These are phyloP conservation scores for Chaetomium fimeti DNA, from an alignment of 495 filamentous ascomycete genomes.

Conservation along the genomic window DNA sequence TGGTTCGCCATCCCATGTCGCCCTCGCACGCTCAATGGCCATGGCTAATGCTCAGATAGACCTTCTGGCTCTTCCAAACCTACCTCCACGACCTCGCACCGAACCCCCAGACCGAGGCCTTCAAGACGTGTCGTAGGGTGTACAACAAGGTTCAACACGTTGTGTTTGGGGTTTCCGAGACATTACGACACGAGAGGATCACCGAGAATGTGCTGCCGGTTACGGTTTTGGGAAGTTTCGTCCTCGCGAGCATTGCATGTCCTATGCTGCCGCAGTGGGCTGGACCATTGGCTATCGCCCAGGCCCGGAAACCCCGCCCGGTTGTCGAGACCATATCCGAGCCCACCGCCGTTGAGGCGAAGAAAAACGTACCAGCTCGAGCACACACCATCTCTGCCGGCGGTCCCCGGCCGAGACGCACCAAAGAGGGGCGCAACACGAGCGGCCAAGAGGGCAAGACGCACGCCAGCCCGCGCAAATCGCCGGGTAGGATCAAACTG, in stretches of 20 bases:
- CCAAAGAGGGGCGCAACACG: constrained; percentile 44
- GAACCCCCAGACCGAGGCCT: constrained; percentile 65
- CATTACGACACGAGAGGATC: constrained; percentile 62
- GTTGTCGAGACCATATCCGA: constrained; percentile 56
- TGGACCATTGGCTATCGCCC: constrained; percentile 69
- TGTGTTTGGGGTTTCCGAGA: constrained; percentile 67
- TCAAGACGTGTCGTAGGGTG: constrained; percentile 69
- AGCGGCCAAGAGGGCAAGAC: constrained; percentile 42
- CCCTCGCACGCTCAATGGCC: background rate
- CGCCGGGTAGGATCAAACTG: constrained; percentile 29
- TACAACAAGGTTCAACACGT: constrained; percentile 81
- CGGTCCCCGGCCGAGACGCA: constrained; percentile 47
- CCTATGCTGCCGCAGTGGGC: constrained; percentile 58
- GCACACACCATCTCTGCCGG: constrained; percentile 61
- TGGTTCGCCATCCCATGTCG: constrained; percentile 50
- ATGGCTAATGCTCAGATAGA: constrained; percentile 47
- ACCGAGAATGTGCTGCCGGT: constrained; percentile 72
- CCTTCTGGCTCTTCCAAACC: constrained; percentile 80
- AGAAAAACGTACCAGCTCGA: constrained; percentile 51
- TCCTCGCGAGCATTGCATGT: constrained; percentile 60
- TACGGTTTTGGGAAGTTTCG: constrained; percentile 67
- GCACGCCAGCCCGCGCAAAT: constrained; percentile 24
- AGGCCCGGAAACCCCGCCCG: constrained; percentile 65
- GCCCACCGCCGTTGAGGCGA: constrained; percentile 39
- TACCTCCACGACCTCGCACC: constrained; percentile 71